Evolutionary conservation across 371 early-diverging fungal genomes (phyloP), one percentile per base, ranked within the genome.

Genomic region (Sporodiniella umbellata): DNA sequence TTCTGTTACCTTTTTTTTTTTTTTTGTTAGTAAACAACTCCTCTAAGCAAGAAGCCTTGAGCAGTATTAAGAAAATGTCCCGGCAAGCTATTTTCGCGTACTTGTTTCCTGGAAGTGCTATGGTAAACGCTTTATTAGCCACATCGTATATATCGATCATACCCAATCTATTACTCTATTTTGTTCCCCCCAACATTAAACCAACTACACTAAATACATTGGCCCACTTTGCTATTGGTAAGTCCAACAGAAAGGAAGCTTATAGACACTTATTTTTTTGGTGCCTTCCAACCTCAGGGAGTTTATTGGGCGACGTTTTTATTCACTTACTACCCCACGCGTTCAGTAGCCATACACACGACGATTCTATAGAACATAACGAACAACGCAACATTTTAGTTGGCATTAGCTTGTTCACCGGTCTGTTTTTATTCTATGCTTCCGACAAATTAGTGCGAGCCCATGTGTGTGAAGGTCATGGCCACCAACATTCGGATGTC

Each of bases 241-340:
- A 62, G 48, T 21, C n/a, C 1, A 14, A 35, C 4, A 35, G 5
- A 35, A 14, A 14, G 15, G 14, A 18, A 1, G n/a, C 24, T 14
- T 11, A 24, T 23, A 22, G 14, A 15, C n/a, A 26, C 23, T 18
- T 10, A 24, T 35, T n/a, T 25, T 42, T 17, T 24, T 35, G n/a
- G n/a, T n/a, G n/a, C n/a, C n/a, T n/a, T n/a, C n/a, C n/a, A n/a
- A n/a, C n/a, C n/a, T 4, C 1, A 75, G 76, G 93, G 40, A 88
- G 91, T 21, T 65, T 93, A 19, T 56, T 93, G 19, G 92, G 93
- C 15, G 93, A 93, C 57, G 93, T 92, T n/a, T 88, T 93, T 63
- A 63, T 93, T 53, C 93, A 93, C 56, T 61, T 92, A 40, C 52
- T 93, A 31, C 93, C 93, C 17, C 90, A 90, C 54, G 80, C 87